Evolutionary conservation across 106 monocot species (phyloP).

Genomic region (Dendrobium chrysotoxum): DNA sequence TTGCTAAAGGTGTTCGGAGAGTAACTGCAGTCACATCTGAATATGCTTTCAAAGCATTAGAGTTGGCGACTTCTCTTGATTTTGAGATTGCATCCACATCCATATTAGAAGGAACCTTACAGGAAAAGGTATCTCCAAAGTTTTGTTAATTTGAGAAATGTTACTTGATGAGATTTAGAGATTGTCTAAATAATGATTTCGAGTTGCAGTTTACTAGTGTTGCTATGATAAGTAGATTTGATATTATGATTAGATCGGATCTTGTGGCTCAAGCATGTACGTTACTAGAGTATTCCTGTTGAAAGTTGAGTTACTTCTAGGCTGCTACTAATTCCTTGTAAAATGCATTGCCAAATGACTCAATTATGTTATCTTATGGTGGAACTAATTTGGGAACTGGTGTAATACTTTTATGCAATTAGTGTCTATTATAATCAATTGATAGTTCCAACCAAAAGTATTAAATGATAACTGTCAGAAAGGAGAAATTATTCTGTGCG

Average conservation of each 20-base stretch:
- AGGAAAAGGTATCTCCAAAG: conserved; percentile 64
- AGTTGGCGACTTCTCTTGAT: conserved; percentile 58
- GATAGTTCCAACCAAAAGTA: neutral
- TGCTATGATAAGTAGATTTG: neutral
- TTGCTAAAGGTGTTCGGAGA: conserved; percentile 93
- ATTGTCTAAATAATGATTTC: neutral
- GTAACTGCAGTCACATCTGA: conserved; percentile 89
- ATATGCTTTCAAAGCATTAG: conserved; percentile 58
- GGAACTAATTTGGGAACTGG: neutral
- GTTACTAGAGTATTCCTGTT: neutral
- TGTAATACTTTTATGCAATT: neutral
- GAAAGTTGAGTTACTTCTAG: neutral
- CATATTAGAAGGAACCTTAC: conserved; percentile 44
- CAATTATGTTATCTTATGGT: neutral
- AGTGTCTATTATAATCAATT: neutral
- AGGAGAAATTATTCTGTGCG: no score
- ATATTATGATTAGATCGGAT: neutral
- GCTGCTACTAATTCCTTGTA: neutral
- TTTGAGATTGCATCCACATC: conserved; percentile 53
- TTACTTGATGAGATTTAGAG: neutral
- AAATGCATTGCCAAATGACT: neutral
- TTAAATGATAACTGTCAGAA: neutral
- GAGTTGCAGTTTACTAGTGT: neutral
- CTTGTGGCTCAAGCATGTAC: neutral
- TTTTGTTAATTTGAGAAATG: conserved; percentile 5